These are phyloP conservation scores for Venturia oleaginea DNA, from an alignment of 2,329 filamentous ascomycete species.

Conservation along the genomic window DNA sequence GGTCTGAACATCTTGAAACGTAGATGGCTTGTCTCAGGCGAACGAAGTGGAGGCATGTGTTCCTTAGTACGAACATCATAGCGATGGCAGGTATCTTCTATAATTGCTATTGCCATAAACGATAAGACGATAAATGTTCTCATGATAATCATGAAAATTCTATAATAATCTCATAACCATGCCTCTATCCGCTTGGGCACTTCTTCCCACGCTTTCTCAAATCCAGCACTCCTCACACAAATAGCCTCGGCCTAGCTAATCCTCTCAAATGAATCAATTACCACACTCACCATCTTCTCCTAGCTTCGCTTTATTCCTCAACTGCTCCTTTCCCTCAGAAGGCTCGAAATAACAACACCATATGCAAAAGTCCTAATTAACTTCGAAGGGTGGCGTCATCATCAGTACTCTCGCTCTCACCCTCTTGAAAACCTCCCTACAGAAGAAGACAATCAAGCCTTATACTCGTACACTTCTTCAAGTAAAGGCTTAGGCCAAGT, in stretches of 20 bases:
- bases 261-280: constrained; percentile 52
- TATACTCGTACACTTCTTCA: no score
- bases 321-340: constrained; percentile 33
- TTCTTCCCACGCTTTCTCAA: constrained; percentile 55
- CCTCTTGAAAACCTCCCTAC: constrained; percentile 32
- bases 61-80: not conserved
- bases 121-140: not conserved
- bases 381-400: constrained; percentile 76
- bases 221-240: constrained; percentile 57
- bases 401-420: constrained; percentile 53
- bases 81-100: not conserved
- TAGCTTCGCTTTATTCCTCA: constrained; percentile 49
- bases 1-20: not conserved
- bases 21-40: not conserved
- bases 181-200: constrained; percentile 18
- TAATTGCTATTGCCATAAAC: not conserved
- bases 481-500: no score
- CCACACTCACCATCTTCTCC: constrained; percentile 51
- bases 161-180: not conserved
- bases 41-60: not conserved
- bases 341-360: constrained; percentile 45
- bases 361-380: constrained; percentile 60
- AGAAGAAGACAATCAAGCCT: no score
- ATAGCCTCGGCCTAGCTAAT: constrained; percentile 29
- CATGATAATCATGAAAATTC: no score